A percentile compares a stretch with the other conserved stretches of the same genome.
Conservation (phyloP, 768 basidiomycete species). For the Mycena rebaudengoi region DNA sequence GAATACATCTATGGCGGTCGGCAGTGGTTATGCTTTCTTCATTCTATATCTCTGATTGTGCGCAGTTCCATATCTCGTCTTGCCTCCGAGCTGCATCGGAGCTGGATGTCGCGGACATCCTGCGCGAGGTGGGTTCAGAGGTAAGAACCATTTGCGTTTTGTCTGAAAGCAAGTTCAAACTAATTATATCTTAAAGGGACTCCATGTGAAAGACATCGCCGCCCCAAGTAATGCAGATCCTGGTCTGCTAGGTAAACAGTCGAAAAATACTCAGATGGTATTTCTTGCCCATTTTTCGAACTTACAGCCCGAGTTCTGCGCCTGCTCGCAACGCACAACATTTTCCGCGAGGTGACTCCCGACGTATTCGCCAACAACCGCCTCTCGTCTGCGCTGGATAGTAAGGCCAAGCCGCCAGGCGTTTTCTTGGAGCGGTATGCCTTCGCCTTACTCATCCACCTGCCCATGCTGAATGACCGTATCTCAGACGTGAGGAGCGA, state of each 20-base stretch:
- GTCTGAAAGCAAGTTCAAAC: neutral
- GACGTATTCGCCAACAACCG: neutral
- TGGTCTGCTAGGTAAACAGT: constrained; percentile 33
- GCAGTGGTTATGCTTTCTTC: neutral
- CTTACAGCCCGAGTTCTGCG: constrained; percentile 32
- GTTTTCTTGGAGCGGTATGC: neutral
- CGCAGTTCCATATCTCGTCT: constrained; percentile 5
- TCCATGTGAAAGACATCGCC: constrained; percentile 37
- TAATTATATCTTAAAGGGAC: constrained; percentile 4
- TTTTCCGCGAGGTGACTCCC: constrained; percentile 28
- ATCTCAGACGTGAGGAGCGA: neutral
- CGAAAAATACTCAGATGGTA: neutral
- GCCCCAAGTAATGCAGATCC: constrained; percentile 25
- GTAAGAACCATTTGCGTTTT: neutral
- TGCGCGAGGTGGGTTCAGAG: constrained; percentile 34
- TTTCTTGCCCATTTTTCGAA: neutral
- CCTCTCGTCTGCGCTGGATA: no score
- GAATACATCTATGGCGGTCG: neutral
- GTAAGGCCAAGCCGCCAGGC: neutral
- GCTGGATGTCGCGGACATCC: constrained; percentile 35
- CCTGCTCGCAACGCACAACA: constrained; percentile 33
- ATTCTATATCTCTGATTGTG: neutral
- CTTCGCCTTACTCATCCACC: constrained; percentile 2
- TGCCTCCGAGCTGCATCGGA: constrained; percentile 21
- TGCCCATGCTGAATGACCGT: constrained; percentile 27